Evolutionary conservation across 139 green algal species (phyloP), one percentile per base, ranked within the genome.

Genomic region (Ulvella scutata): DNA sequence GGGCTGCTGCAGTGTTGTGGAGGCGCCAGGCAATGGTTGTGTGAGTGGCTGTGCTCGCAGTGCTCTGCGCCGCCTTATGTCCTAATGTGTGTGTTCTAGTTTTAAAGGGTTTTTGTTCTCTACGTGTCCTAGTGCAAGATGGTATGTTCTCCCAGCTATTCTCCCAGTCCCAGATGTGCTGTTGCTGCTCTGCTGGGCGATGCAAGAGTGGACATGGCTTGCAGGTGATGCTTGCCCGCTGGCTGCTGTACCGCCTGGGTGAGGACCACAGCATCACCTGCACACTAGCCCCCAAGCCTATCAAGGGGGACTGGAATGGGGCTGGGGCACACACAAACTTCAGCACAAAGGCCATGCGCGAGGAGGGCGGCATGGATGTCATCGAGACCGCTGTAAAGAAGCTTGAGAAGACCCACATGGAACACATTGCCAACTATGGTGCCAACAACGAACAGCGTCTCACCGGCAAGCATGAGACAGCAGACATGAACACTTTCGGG

Each of bases 311-410:
- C 87, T 96, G 91, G 90, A 93, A 93, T 79, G 91, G 91, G 72
- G 90, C 91, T 43, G 91, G 91, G 60, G 91, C 85, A 2, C 91
- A 96, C 90, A 96, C 91, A 84, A 96, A 96, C 86, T 96, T 91
- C 86, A 94, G 89, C 20, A 96, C 91, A 43, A 79, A 89, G 79
- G 75, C 38, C 61, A 96, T 96, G 91, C 84, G 91, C 59, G 79
- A 87, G 62, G 83, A 88, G 3, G 91, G 91, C 61, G 91, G 91
- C 82, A 94, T 95, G 86, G 61, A 83, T 34, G 87, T 75, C 73
- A 96, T 96, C 74, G 78, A 90, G 78, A 85, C 78, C 3, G 90
- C 90, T 37, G 88, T 96, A 34, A 87, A 93, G 75, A 86, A 87
- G 73, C 88, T 96, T 74, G 89, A 81, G 82, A 95, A 94, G 88